Evolutionary conservation across 306 rosid genomes (phyloP), one percentile per base, ranked within the genome.

Genomic region (Malus fusca): DNA sequence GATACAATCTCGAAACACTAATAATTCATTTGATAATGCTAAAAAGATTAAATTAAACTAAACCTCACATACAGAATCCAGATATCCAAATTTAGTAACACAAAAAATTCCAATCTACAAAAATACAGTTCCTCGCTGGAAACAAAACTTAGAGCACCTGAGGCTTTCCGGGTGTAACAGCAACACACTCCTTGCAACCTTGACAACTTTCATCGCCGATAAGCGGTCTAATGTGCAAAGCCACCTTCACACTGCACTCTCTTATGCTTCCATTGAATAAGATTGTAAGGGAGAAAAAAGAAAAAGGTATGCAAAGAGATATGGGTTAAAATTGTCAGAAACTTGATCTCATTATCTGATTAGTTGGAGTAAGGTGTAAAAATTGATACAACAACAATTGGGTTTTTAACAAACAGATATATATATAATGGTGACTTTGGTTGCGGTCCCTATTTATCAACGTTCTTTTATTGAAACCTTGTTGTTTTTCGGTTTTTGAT

Each of bases 211-310:
- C 97, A 72, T 91, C 92, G 11, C 85, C 79, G 71, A 91, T 88
- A 80, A 91, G 97, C 3, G 91, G 97, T 11, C 97, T 92, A 80
- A 89, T 81, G 72, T 91, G 97, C 80, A 91, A 84, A 63, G 94
- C 94, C 68, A 91, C 97, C 85, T 91, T 91, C 30, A 28, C 97
- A 19, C 79, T 75, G 44, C 97, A 91, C 84, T 89, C 74, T 91
- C 91, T 59, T 88, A 73, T 9, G 87, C 42, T 69, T 91, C 94
- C 97, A 91, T 87, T 73, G 73, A 77, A 62, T 60, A 11, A 44
- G 69, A 23, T 15, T 6, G 23, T 23, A 53, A 31, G 12, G 8
- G 64, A 25, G 42, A 28, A 35, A 25, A 31, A 10, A 26, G 26
- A 62, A 5, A 25, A 3, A 25, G 0, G 53, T 2, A 28, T 28